Evolutionary conservation across 192 early-diverging fungal species (phyloP).

Genomic region (Paraglomus occultum): DNA sequence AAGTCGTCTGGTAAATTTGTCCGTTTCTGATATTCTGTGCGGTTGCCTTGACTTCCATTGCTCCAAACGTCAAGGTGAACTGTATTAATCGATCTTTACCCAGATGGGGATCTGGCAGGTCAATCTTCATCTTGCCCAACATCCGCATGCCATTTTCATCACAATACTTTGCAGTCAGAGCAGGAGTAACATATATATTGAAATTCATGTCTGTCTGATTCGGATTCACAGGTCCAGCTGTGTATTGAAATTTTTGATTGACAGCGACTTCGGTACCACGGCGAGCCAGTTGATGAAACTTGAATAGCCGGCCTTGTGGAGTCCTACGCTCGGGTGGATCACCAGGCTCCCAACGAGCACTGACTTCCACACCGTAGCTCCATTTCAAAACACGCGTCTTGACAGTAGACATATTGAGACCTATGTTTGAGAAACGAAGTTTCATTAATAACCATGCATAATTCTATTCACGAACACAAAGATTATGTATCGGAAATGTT

Average conservation of each 20-base stretch:
- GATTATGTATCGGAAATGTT: not conserved
- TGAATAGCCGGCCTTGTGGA: not conserved
- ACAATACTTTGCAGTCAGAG: constrained; percentile 24
- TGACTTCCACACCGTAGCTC: constrained; percentile 22
- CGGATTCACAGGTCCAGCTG: constrained; percentile 9
- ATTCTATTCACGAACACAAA: constrained; percentile 15
- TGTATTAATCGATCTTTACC: constrained; percentile 26
- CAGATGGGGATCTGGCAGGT: constrained; percentile 22
- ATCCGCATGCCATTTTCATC: constrained; percentile 30
- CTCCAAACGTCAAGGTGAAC: constrained; percentile 28
- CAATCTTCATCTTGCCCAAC: constrained; percentile 27
- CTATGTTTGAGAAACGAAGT: not conserved
- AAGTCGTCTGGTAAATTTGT: constrained; percentile 22
- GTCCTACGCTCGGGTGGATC: constrained; percentile 23
- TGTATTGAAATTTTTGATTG: constrained; percentile 24
- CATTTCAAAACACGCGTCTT: constrained; percentile 27
- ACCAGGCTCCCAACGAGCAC: constrained; percentile 10
- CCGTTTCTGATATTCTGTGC: constrained; percentile 22
- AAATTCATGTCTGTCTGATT: constrained; percentile 25
- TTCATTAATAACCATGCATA: not conserved
- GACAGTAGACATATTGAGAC: constrained; percentile 21
- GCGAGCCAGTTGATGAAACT: constrained; percentile 23
- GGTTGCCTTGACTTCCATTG: constrained; percentile 29
- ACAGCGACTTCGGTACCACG: constrained; percentile 22
- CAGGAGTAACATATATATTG: constrained; percentile 24